These are phyloP conservation scores for Clonostachys solani DNA, from an alignment of 2,329 filamentous ascomycete genomes.

Conservation along the genomic window DNA sequence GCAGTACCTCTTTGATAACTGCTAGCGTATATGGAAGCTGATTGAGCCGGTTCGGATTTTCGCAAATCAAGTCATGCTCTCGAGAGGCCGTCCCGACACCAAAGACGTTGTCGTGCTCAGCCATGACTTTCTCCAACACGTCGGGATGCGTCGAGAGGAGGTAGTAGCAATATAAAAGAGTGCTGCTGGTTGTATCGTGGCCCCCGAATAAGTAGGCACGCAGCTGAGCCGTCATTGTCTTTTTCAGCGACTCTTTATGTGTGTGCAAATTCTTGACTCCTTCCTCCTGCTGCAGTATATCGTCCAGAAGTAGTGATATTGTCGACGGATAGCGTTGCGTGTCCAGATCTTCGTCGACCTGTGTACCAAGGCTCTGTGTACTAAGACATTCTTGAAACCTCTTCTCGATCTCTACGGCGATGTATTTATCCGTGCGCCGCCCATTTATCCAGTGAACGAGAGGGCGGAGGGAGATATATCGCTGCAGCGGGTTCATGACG, in stretches of 20 bases:
- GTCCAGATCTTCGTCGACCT: neutral
- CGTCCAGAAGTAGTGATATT: neutral
- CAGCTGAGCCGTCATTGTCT: slow-evolving; percentile 12
- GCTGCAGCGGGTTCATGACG: neutral
- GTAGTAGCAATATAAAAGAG: slow-evolving; percentile 30
- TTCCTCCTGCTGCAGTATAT: neutral
- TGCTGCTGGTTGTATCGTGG: slow-evolving; percentile 36
- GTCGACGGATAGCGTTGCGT: neutral
- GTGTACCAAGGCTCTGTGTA: neutral
- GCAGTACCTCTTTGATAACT: slow-evolving; percentile 47
- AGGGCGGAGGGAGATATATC: neutral
- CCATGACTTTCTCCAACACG: slow-evolving; percentile 22
- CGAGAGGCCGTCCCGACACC: slow-evolving; percentile 15
- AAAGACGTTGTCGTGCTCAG: slow-evolving; percentile 34
- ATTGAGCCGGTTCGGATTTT: slow-evolving; percentile 40
- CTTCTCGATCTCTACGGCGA: too few relatives aligned
- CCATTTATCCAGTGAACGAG: neutral
- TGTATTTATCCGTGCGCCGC: neutral
- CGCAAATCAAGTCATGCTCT: slow-evolving; percentile 25
- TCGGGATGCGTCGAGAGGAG: slow-evolving; percentile 21
- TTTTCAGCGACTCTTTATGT: too few relatives aligned
- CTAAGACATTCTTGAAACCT: too few relatives aligned
- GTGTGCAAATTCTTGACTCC: neutral
- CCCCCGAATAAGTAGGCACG: slow-evolving; percentile 35
- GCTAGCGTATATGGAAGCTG: slow-evolving; percentile 45